Evolutionary conservation across 108 stramenopile species (phyloP).

Genomic region (Craspedostauros australis): DNA sequence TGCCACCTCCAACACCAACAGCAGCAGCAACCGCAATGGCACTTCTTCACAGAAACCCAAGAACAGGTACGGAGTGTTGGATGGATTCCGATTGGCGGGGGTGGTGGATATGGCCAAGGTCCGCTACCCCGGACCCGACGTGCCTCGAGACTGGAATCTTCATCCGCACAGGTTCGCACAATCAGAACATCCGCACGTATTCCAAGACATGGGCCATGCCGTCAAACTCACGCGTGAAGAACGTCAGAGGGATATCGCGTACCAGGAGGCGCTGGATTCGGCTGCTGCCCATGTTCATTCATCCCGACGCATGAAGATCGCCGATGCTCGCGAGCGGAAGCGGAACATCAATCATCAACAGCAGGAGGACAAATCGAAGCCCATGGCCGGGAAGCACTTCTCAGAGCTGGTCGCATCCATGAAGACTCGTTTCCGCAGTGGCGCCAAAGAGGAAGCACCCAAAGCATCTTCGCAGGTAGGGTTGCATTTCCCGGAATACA

Average conservation of each 20-base stretch:
- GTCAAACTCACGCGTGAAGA: constrained; percentile 11
- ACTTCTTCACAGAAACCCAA: no score
- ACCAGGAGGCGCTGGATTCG: neutral
- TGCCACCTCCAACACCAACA: neutral
- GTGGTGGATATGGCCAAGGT: constrained; percentile 17
- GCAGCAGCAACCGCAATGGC: constrained; percentile 13
- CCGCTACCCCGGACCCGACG: constrained; percentile 50
- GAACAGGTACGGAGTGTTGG: constrained; percentile 28
- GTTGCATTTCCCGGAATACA: constrained; percentile 10
- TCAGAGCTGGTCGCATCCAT: constrained; percentile 29
- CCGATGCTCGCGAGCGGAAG: constrained; percentile 1
- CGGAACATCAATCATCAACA: constrained; percentile 7
- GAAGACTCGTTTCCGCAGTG: constrained; percentile 33
- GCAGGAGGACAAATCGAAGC: constrained; percentile 1
- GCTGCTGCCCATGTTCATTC: neutral
- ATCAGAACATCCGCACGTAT: constrained; percentile 28
- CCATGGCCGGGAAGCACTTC: constrained; percentile 28
- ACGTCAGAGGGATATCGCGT: neutral
- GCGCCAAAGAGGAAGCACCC: neutral
- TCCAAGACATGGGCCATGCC: constrained; percentile 25
- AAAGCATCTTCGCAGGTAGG: constrained; percentile 2
- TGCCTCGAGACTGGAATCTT: constrained; percentile 35
- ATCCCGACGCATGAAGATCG: neutral
- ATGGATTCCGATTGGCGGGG: constrained; percentile 46
- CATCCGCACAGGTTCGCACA: constrained; percentile 34